Evolutionary conservation across 176 grass and related monocot genomes (phyloP), one percentile per base, ranked within the genome.

Genomic region (Poa pratensis): DNA sequence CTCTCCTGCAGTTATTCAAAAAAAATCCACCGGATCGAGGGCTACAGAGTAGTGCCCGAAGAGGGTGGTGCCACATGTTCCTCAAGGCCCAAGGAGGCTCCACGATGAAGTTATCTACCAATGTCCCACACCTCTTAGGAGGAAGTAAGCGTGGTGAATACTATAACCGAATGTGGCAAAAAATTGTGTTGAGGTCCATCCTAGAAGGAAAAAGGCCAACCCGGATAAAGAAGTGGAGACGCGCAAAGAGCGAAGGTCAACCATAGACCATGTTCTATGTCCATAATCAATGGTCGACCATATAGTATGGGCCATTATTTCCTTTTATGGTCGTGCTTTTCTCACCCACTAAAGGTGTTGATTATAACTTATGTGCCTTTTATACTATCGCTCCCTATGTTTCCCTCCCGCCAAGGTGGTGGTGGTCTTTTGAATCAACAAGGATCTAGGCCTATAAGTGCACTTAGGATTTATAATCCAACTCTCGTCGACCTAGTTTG

Each of bases 61-160:
- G 37, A 42, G 20, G 23, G 24, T 28, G 24, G 24, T 63, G 23
- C 11, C 23, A 16, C 37, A 18, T 23, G 19, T 12, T 70, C 37
- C 22, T 70, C 37, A 70, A 39, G 67, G 40, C 4, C 37, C 23
- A 71, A 71, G 61, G 61, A 64, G 61, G 61, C 26, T 64, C 61
- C 26, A 30, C 61, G 5, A 17, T 30, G 14, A 26, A 64, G 26
- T 5, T 7, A 30, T 64, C 14, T 17, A 27, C 61, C 16, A 30
- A 64, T 64, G 61, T 30, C 61, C 26, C 26, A 64, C 13, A 64
- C 13, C 26, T 64, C 61, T 63, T 15, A 11, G 22, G n/a, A 60
- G 57, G 57, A 60, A 60, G 22, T 30, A 30, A 32, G 27, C 14
- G 1, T 32, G 61, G 26, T 64, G 26, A 64, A 26, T 32, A 28